Evolutionary conservation across 257 asterid species (phyloP), one percentile per base, ranked within the genome.

Genomic region (Lycium ferocissimum): DNA sequence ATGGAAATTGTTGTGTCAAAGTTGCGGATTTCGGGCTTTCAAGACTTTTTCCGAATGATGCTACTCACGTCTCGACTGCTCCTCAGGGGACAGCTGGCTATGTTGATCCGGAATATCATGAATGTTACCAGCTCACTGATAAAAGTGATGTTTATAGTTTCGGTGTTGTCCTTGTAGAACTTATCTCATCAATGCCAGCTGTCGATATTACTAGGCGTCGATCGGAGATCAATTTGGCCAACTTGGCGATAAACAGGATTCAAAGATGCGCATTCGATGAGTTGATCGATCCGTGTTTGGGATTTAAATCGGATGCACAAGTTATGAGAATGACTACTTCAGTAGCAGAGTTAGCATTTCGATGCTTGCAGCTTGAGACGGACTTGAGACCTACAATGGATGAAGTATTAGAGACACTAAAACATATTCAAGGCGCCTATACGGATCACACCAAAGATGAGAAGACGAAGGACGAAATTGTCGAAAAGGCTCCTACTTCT

Each of bases 21-120:
- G 98, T 95, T 20, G 98, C 95, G 1, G 98, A 95, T 88, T 94
- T 95, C 9, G 98, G 98, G 75, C 90, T 95, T 2, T 94, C 98
- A 0, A 79, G 97, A 58, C 89, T 95, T 13, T 92, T 92, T 88
- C 98, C 97, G 0, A 76, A 1, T 2, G 89, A 95, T 57, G 94
- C 85, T 81, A 95, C 93, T 13, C 98, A 95, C 69, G 87, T 95
- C 81, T 95, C 97, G 69, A 95, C 98, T 2, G 95, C 95, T 47
- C 98, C 97, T 11, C 98, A 94, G 62, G 98, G 97, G 85, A 93
- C 98, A 0, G 95, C 98, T 0, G 98, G 98, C 7, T 93, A 94
- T 49, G 94, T 95, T 9, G 98, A 95, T 71, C 98, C 98, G 0
- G 97, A 95, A 80, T 95, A 95, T 67, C 92, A 95, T 72, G 92